Conservation (phyloP, 495 filamentous ascomycete genomes). For the Aspergillus incahuasiensis region DNA sequence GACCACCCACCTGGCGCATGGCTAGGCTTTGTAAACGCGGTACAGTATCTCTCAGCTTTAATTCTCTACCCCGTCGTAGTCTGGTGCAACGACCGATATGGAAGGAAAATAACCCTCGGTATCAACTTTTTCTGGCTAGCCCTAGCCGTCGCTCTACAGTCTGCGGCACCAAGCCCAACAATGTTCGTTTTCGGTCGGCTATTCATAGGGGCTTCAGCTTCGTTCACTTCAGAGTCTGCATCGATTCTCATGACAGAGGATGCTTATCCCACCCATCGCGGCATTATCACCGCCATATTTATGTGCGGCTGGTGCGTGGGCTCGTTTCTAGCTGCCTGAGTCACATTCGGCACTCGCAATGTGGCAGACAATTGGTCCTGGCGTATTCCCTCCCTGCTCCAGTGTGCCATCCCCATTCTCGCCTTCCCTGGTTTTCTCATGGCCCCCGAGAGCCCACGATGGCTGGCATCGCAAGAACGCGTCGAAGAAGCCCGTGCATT, state of each 20-base stretch:
- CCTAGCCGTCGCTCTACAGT: not conserved
- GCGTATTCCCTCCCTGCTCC: not conserved
- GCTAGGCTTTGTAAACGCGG: conserved; percentile 60
- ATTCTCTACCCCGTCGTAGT: conserved; percentile 59
- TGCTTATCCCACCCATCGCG: not conserved
- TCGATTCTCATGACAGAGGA: conserved; percentile 1
- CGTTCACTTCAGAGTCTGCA: not conserved
- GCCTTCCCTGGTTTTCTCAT: not conserved
- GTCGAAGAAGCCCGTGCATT: not conserved
- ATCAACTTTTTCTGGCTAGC: not conserved
- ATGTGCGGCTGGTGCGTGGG: not conserved
- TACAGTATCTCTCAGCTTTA: too few relatives aligned
- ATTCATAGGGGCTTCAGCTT: not conserved
- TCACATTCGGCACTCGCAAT: not conserved
- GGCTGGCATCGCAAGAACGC: not conserved
- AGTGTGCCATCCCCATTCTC: not conserved
- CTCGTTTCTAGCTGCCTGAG: not conserved
- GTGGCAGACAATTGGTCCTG: not conserved
- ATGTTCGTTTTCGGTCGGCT: not conserved
- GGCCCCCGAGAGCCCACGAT: not conserved
- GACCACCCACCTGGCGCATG: conserved; percentile 42
- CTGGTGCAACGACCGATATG: not conserved
- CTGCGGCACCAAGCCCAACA: not conserved
- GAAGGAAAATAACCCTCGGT: not conserved
- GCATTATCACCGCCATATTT: not conserved